These are phyloP conservation scores for Exophiala dermatitidis DNA, from an alignment of 2,329 filamentous ascomycete genomes.

Conservation along the genomic window DNA sequence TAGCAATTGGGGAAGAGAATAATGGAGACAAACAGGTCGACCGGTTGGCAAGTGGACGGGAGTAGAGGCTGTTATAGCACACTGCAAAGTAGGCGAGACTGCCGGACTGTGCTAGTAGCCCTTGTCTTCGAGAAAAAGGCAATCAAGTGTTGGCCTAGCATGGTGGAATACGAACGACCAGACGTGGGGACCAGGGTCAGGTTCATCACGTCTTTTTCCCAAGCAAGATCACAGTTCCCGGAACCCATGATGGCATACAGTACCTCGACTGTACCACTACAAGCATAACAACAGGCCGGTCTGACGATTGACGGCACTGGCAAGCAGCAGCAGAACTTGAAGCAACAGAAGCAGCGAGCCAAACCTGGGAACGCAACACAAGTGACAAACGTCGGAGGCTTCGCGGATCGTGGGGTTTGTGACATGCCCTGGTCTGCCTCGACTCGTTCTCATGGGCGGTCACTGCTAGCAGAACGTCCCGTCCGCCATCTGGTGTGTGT, in stretches of 20 bases:
- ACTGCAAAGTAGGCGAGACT: too few species aligned
- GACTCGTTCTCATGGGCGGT: conserved; percentile 5
- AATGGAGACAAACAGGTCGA: conserved; percentile 1
- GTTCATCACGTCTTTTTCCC: neutral
- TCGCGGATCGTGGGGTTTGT: conserved; percentile 1
- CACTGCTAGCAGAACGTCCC: conserved; percentile 12
- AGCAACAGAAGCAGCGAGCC: neutral
- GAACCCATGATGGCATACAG: neutral
- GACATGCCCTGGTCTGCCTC: neutral
- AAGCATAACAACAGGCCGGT: too few species aligned
- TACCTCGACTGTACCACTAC: neutral
- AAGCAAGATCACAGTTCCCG: neutral
- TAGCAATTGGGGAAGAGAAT: neutral
- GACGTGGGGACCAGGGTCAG: neutral
- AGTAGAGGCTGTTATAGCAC: conserved; percentile 12
- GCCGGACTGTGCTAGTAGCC: neutral
- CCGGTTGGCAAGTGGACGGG: conserved; percentile 4
- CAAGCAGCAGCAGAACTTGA: neutral
- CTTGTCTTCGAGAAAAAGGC: neutral
- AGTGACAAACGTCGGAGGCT: conserved; percentile 3
- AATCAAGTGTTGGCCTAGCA: neutral
- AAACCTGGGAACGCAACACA: neutral
- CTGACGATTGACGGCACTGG: too few species aligned
- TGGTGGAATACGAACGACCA: neutral
- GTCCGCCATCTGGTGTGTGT: neutral